Percentiles rank a stretch among this genome's conserved stretches.
phyloP scores from a whole-genome alignment of 768 basidiomycete genomes.

The Chalciporus piperatus region DNA sequence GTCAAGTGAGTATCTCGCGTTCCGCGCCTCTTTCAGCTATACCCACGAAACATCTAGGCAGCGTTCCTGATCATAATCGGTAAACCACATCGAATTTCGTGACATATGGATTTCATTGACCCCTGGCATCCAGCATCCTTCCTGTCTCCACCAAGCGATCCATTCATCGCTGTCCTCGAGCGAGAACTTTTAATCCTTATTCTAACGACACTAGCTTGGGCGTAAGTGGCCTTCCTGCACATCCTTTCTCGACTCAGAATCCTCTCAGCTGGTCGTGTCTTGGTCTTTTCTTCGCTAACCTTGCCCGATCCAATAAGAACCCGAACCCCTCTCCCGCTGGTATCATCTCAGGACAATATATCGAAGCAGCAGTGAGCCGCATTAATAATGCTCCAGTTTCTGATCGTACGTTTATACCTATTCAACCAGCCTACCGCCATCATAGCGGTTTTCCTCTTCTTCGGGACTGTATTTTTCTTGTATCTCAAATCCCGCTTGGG shows the following conservation, averaged over 20 bases:
- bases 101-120: background rate
- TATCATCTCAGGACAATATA: slow-evolving; percentile 50
- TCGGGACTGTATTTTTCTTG: slow-evolving; percentile 55
- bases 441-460: slow-evolving; percentile 58
- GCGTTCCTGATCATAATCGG: slow-evolving; percentile 64
- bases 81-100: slow-evolving; percentile 18
- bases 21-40: background rate
- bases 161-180: slow-evolving; percentile 66
- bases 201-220: slow-evolving; percentile 54
- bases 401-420: background rate
- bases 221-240: slow-evolving; percentile 39
- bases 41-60: slow-evolving; percentile 39
- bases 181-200: slow-evolving; percentile 55
- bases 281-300: slow-evolving; percentile 58
- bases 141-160: slow-evolving; percentile 64
- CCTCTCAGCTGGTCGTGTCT: slow-evolving; percentile 61
- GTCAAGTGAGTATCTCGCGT: slow-evolving; percentile 42
- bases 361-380: slow-evolving; percentile 45
- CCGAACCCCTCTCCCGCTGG: slow-evolving; percentile 36
- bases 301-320: slow-evolving; percentile 47
- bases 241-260: background rate
- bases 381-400: background rate
- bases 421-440: slow-evolving; percentile 52
- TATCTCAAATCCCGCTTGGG: slow-evolving; percentile 59
- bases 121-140: slow-evolving; percentile 59